phyloP scores from a whole-genome alignment of 768 basidiomycete genomes.

The Hemileccinum impolitum region DNA sequence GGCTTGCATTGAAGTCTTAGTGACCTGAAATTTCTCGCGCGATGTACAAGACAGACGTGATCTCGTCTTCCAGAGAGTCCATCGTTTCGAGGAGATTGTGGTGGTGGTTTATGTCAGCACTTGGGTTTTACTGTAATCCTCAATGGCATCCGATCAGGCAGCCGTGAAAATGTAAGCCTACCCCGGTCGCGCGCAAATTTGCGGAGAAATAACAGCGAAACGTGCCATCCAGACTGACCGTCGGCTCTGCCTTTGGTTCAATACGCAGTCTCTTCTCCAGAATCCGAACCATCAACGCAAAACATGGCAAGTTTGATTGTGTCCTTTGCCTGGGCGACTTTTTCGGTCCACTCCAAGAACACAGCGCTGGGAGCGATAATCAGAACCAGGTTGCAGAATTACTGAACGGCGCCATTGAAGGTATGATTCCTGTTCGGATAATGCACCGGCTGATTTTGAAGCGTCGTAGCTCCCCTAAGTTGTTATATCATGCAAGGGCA shows the following conservation, averaged over 20 bases:
- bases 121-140: background rate
- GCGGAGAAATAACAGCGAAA: conserved; percentile 3
- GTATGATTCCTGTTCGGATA: conserved; percentile 33
- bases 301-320: conserved; percentile 91
- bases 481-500: conserved; percentile 93
- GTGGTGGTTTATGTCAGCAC: conserved; percentile 25
- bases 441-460: conserved; percentile 12
- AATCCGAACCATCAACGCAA: conserved; percentile 79
- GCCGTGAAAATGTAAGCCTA: conserved; percentile 33
- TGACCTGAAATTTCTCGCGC: conserved; percentile 88
- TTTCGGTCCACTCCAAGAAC: conserved; percentile 55
- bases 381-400: conserved; percentile 58
- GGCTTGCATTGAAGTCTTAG: conserved; percentile 17
- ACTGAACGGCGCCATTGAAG: conserved; percentile 64
- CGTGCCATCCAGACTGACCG: conserved; percentile 50
- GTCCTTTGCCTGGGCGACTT: conserved; percentile 83
- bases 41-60: conserved; percentile 87
- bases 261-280: conserved; percentile 76
- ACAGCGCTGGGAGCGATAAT: conserved; percentile 26
- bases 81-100: conserved; percentile 28
- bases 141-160: conserved; percentile 19
- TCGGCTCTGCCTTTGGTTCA: conserved; percentile 76
- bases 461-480: conserved; percentile 70
- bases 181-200: background rate
- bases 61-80: conserved; percentile 68